These are phyloP conservation scores for Monilinia fructigena DNA, from an alignment of 2,329 filamentous ascomycete species.

Conservation along the genomic window DNA sequence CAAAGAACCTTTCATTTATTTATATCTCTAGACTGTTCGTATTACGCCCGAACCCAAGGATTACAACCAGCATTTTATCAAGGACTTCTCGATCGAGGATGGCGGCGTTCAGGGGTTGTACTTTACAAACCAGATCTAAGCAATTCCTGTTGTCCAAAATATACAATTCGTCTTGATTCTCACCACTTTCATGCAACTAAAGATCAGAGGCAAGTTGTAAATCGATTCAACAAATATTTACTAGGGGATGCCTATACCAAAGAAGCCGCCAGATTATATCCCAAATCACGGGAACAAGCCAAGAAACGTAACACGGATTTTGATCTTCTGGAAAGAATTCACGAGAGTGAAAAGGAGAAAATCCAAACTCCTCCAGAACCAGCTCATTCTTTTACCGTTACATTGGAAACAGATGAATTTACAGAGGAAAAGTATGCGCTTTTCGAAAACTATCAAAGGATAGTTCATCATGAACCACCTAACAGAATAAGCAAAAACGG, in stretches of 20 bases:
- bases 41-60: constrained; percentile 63
- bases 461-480: constrained; percentile 67
- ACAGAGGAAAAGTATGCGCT: constrained; percentile 73
- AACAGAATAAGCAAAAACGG: constrained; percentile 57
- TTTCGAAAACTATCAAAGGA: constrained; percentile 71
- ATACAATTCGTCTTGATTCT: constrained; percentile 73
- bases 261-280: constrained; percentile 62
- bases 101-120: constrained; percentile 70
- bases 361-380: constrained; percentile 58
- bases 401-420: constrained; percentile 67
- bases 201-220: constrained; percentile 73
- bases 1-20: neutral
- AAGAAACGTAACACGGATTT: constrained; percentile 66
- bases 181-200: constrained; percentile 62
- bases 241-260: constrained; percentile 66
- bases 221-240: constrained; percentile 72
- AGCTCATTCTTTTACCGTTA: constrained; percentile 66
- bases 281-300: constrained; percentile 64
- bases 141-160: constrained; percentile 87
- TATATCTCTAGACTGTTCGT: constrained; percentile 57
- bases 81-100: constrained; percentile 68
- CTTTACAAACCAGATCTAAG: constrained; percentile 77
- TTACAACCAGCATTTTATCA: constrained; percentile 70
- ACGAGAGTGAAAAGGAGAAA: constrained; percentile 58
- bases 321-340: constrained; percentile 63